Base-by-base conservation (phyloP, 768 basidiomycete genomes). In the Trametes cingulata region DNA sequence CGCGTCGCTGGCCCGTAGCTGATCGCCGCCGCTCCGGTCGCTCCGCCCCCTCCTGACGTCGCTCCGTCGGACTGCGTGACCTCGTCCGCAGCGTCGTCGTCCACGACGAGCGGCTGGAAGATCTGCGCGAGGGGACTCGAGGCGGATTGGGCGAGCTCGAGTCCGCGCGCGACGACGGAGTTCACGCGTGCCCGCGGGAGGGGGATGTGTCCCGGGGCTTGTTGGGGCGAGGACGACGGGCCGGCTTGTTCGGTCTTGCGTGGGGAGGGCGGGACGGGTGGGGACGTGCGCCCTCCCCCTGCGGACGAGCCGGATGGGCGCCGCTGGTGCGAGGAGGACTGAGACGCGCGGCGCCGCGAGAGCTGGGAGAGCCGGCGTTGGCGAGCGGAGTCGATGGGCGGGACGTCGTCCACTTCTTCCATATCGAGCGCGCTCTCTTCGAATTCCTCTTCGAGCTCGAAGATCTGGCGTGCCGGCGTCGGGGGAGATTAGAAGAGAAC, bases 71-170 rank as follows among this genome's bases (percentile, higher is more conserved):
- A 39, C n/a, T 15, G 20, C 24, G 36, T 37, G 20, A 60, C 53
- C 7, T 61, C 58, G 14, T 76, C 73, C 56, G 77, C 76, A 1
- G 68, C 67, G 8, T 77, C 72, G 1, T 83, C 82, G 51, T 85
- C 83, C 15, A 88, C 74, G 6, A 85, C 53, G 19, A 91, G 62
- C 13, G 90, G 88, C 56, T 87, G 87, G 69, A 83, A 93, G 14
- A 90, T 76, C 68, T 90, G 88, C 1, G 88, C 88, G 3, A 93
- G 78, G 15, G 91, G 90, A 67, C 87, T 88, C 9, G 77, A 68
- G 29, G 77, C 75, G 49, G 72, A 77, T 17, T 80, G 78, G 1
- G 72, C 65, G 17, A 67, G 61, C 20, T 78, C 78, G 4, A 68
- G 65, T 19, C 73, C 74, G 19, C 77, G 78, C 37, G 67, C 72